A percentile compares a stretch with the other conserved stretches of the same genome.
Evolutionary conservation across 495 filamentous ascomycete genomes (phyloP).

Genomic region (Penicillium mononematosum): DNA sequence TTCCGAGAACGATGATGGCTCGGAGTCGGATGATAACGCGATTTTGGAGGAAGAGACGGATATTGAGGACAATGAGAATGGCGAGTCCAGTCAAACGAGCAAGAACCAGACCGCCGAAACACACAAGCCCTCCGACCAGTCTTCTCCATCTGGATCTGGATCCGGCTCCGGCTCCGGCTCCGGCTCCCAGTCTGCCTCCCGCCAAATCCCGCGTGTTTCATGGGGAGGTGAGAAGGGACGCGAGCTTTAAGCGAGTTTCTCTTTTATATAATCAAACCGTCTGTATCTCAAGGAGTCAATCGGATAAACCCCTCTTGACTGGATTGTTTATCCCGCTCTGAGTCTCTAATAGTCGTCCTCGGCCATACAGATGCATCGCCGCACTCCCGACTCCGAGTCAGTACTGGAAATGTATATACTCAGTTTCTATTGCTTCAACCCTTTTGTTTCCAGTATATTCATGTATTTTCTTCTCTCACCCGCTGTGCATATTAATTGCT

Average conservation of each 20-base stretch:
- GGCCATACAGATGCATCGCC: neutral
- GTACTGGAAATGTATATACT: neutral
- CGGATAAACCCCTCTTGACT: neutral
- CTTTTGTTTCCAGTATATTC: conserved; percentile 5
- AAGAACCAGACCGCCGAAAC: conserved; percentile 36
- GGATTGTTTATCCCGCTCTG: neutral
- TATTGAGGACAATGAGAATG: conserved; percentile 28
- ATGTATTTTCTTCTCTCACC: conserved; percentile 8
- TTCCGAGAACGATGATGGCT: conserved; percentile 56
- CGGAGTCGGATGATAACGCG: conserved; percentile 18
- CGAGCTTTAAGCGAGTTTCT: conserved; percentile 2
- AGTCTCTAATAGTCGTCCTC: neutral
- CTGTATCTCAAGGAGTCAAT: neutral
- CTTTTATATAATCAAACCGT: neutral
- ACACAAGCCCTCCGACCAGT: conserved; percentile 22
- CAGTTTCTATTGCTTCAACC: neutral
- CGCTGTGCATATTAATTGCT: conserved; percentile 10
- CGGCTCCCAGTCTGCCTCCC: conserved; percentile 7
- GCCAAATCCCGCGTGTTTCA: conserved; percentile 28
- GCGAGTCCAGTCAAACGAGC: conserved; percentile 22
- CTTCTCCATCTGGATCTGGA: conserved; percentile 23
- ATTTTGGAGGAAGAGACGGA: conserved; percentile 27
- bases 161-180: conserved; percentile 21
- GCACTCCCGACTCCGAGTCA: neutral
- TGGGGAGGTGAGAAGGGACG: conserved; percentile 35